These are phyloP conservation scores for Sarocladium strictum DNA, from an alignment of 2,329 filamentous ascomycete genomes.

Conservation along the genomic window DNA sequence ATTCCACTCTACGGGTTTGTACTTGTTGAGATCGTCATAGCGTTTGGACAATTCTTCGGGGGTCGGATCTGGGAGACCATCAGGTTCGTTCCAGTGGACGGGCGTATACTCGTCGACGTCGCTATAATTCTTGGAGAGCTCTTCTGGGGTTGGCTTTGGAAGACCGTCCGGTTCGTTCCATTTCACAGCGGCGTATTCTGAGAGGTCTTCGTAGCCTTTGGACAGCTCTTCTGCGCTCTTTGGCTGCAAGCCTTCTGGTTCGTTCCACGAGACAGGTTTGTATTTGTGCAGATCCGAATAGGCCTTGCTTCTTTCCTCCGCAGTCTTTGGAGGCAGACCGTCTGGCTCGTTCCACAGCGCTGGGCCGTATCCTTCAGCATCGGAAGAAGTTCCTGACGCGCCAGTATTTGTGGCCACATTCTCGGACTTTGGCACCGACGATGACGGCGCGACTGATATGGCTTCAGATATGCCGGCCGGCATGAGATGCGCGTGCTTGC, in stretches of 20 bases:
- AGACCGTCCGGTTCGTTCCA: slow-evolving; percentile 22
- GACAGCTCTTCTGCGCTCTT: slow-evolving; percentile 25
- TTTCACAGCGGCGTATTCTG: slow-evolving; percentile 21
- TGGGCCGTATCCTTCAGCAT: slow-evolving; percentile 20
- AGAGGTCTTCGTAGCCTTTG: slow-evolving; percentile 26
- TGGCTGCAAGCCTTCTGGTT: slow-evolving; percentile 18
- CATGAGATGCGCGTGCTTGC: slow-evolving; percentile 9
- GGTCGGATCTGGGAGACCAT: slow-evolving; percentile 17
- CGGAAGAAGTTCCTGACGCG: slow-evolving; percentile 15
- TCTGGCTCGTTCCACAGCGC: slow-evolving; percentile 21
- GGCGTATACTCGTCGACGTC: slow-evolving; percentile 26
- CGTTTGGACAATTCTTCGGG: slow-evolving; percentile 29
- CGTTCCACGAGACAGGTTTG: slow-evolving; percentile 19
- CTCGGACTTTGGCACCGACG: slow-evolving; percentile 16
- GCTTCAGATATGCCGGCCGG: background rate
- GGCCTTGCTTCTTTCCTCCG: slow-evolving; percentile 18
- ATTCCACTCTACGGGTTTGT: slow-evolving; percentile 26
- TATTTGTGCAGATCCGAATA: slow-evolving; percentile 30
- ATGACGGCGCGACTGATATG: background rate
- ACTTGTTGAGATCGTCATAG: slow-evolving; percentile 35
- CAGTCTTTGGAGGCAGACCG: slow-evolving; percentile 17
- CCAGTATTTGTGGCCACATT: slow-evolving; percentile 22
- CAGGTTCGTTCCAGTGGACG: slow-evolving; percentile 22
- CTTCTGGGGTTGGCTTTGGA: slow-evolving; percentile 18
- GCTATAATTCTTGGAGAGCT: slow-evolving; percentile 23